These are phyloP conservation scores for Colletotrichum falcatum DNA, from an alignment of 2,329 filamentous ascomycete species.

Conservation along the genomic window DNA sequence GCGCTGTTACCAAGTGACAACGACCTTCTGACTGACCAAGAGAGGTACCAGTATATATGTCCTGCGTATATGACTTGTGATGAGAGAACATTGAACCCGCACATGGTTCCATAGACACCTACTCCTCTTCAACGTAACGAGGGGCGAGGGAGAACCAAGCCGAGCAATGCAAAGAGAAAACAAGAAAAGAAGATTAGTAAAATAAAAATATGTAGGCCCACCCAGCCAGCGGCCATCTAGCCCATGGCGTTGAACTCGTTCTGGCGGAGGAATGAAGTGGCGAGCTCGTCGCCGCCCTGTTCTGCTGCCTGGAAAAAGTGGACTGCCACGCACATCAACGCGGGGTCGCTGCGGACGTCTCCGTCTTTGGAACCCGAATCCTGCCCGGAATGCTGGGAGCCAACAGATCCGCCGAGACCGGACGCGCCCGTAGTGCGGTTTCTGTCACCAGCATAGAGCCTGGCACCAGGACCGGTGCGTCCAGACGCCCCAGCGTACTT, in stretches of 20 bases:
- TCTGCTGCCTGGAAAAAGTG: constrained; percentile 97
- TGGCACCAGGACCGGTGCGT: constrained; percentile 39
- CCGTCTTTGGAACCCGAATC: constrained; percentile 53
- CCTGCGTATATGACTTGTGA: constrained; percentile 20
- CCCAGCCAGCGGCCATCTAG: neutral
- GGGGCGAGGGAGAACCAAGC: neutral
- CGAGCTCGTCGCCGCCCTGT: constrained; percentile 86
- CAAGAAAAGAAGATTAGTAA: no score
- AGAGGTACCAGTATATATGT: constrained; percentile 21
- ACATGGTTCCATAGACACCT: neutral
- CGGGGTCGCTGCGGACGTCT: constrained; percentile 79
- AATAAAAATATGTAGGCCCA: neutral
- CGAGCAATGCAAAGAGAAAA: no score
- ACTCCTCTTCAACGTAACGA: neutral
- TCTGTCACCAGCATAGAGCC: constrained; percentile 42
- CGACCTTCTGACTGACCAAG: constrained; percentile 1
- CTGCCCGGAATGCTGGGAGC: constrained; percentile 47
- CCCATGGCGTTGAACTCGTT: constrained; percentile 52
- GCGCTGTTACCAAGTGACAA: neutral
- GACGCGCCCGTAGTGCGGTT: constrained; percentile 34
- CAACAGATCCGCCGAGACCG: constrained; percentile 41
- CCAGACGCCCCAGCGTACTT: constrained; percentile 62
- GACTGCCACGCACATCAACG: constrained; percentile 91
- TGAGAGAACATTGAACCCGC: neutral
- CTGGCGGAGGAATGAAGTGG: constrained; percentile 84